Conservation (phyloP, 2,329 filamentous ascomycete species). For the Diaporthe sp. region DNA sequence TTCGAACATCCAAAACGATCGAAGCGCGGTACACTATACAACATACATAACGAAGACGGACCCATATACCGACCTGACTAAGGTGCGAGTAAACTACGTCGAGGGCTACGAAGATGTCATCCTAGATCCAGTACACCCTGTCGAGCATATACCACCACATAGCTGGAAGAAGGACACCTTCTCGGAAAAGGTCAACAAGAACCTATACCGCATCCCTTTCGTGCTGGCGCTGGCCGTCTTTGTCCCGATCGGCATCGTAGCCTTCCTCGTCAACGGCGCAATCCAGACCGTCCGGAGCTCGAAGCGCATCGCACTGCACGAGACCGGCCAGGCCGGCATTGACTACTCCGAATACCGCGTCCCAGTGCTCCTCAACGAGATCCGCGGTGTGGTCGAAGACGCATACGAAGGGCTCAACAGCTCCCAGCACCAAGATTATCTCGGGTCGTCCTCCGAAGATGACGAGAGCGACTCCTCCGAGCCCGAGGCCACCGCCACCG, state of each 20-base stretch:
- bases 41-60: slow-evolving; percentile 83
- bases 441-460: slow-evolving; percentile 62
- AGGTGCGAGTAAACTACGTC: slow-evolving; percentile 79
- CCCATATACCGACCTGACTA: slow-evolving; percentile 78
- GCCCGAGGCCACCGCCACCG: slow-evolving; percentile 26
- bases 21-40: slow-evolving; percentile 86
- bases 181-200: slow-evolving; percentile 45
- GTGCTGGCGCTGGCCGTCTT: slow-evolving; percentile 76
- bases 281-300: slow-evolving; percentile 83
- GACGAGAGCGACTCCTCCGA: slow-evolving; percentile 35
- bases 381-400: slow-evolving; percentile 82
- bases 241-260: slow-evolving; percentile 78
- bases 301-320: slow-evolving; percentile 81
- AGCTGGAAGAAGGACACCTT: slow-evolving; percentile 42
- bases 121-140: slow-evolving; percentile 75
- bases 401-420: slow-evolving; percentile 81
- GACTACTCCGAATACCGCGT: slow-evolving; percentile 80
- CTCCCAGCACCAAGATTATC: slow-evolving; percentile 78
- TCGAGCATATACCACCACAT: slow-evolving; percentile 60
- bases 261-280: slow-evolving; percentile 81
- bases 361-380: slow-evolving; percentile 80
- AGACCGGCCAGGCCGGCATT: slow-evolving; percentile 77
- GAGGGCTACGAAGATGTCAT: slow-evolving; percentile 82
- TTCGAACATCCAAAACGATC: slow-evolving; percentile 89
- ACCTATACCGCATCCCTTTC: slow-evolving; percentile 71